These are phyloP conservation scores for Cytospora paraplurivora DNA, from an alignment of 2,329 filamentous ascomycete species.

Conservation along the genomic window DNA sequence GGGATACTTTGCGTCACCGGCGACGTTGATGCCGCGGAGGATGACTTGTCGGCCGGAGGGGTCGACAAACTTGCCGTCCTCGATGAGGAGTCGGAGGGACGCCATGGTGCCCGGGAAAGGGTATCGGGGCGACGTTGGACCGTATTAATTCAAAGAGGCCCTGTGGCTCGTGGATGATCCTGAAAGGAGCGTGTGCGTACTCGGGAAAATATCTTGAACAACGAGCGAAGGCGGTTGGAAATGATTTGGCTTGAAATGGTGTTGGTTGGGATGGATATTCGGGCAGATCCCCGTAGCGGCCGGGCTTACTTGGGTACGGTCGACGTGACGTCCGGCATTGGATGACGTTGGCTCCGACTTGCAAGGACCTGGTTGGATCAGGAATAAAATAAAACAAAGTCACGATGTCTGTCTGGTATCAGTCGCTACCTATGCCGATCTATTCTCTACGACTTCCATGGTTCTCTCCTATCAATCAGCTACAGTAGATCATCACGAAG, in stretches of 20 bases:
- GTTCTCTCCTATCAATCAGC: no score
- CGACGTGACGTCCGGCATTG: slow-evolving; percentile 8
- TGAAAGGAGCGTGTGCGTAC: neutral
- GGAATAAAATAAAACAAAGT: neutral
- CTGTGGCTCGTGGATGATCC: neutral
- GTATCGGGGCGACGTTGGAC: neutral
- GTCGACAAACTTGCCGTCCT: slow-evolving; percentile 85
- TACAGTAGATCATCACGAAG: neutral
- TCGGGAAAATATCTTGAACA: neutral
- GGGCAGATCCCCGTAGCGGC: neutral
- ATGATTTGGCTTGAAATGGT: neutral
- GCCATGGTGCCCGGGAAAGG: slow-evolving; percentile 57
- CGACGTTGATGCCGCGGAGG: slow-evolving; percentile 90
- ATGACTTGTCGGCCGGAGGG: slow-evolving; percentile 79
- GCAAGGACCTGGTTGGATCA: neutral
- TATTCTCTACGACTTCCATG: neutral
- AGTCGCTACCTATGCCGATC: neutral
- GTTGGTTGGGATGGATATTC: neutral
- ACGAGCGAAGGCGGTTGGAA: neutral
- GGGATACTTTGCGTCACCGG: slow-evolving; percentile 87
- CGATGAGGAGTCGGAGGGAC: slow-evolving; percentile 75
- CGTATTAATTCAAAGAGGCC: neutral
- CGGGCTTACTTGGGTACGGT: neutral
- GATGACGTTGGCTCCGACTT: slow-evolving; percentile 10
- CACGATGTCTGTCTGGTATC: neutral